These are phyloP conservation scores for Tylopilus intermedius DNA, from an alignment of 768 basidiomycete species.

Conservation along the genomic window DNA sequence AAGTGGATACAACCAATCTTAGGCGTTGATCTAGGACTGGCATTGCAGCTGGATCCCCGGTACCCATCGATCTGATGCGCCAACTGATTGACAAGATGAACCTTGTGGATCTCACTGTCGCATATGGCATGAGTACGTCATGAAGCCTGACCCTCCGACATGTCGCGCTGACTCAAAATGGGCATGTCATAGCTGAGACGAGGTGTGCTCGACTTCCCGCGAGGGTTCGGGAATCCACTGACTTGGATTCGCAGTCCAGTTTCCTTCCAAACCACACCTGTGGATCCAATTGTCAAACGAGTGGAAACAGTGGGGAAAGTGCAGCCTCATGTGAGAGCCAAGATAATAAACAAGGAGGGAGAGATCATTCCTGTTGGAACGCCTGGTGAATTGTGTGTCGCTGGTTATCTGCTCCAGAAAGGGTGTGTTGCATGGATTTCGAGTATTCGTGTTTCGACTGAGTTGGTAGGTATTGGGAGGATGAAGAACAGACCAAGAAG, in stretches of 20 bases:
- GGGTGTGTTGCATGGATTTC: conserved; percentile 40
- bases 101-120: conserved; percentile 65
- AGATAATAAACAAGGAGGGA: conserved; percentile 55
- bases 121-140: conserved; percentile 82
- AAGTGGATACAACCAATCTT: neutral
- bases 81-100: conserved; percentile 63
- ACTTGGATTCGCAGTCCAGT: conserved; percentile 53
- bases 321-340: conserved; percentile 55
- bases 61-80: conserved; percentile 79
- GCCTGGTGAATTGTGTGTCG: conserved; percentile 68
- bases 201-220: conserved; percentile 35
- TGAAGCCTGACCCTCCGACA: neutral
- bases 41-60: conserved; percentile 73
- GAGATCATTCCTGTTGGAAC: conserved; percentile 64
- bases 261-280: conserved; percentile 72
- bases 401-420: conserved; percentile 77
- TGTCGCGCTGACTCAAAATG: conserved; percentile 4
- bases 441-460: neutral
- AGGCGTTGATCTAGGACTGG: conserved; percentile 52
- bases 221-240: neutral
- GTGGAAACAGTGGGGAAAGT: conserved; percentile 79
- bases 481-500: conserved; percentile 58
- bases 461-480: conserved; percentile 63
- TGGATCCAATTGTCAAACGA: conserved; percentile 66
- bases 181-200: conserved; percentile 56